phyloP scores from a whole-genome alignment of 805 yeast genomes.

The Hemisphaericaspora nanyangensis region DNA sequence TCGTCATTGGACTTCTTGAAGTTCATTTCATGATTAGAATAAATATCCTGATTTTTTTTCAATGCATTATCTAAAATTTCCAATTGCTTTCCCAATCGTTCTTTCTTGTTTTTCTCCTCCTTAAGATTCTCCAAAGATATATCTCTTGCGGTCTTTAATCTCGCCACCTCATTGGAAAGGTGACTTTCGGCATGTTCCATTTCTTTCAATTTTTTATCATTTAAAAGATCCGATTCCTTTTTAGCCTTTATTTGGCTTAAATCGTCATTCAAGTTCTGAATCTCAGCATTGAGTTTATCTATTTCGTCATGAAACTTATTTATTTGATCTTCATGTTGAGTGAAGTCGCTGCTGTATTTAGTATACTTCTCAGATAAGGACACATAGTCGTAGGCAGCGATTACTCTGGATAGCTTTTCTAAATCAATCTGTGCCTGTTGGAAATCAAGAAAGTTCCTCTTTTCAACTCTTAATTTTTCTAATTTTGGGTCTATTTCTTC shows the following conservation, averaged over 20 bases:
- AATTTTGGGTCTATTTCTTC: conserved; percentile 95
- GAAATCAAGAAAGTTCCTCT: conserved; percentile 76
- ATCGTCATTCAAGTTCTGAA: conserved; percentile 57
- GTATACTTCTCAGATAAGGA: conserved; percentile 37
- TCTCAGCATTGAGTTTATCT: conserved; percentile 50
- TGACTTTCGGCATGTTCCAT: conserved; percentile 57
- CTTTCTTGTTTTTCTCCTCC: conserved; percentile 46
- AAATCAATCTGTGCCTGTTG: conserved; percentile 80
- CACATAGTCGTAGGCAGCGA: conserved; percentile 72
- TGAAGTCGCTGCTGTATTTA: conserved; percentile 41
- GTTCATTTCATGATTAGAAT: conserved; percentile 40
- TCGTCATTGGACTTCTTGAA: conserved; percentile 41
- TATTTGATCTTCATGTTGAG: conserved; percentile 38
- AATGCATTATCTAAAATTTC: conserved; percentile 28
- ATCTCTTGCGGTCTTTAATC: conserved; percentile 61
- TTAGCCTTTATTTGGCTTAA: conserved; percentile 48
- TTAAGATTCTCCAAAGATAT: conserved; percentile 52
- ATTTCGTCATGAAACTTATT: conserved; percentile 40
- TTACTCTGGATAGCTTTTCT: conserved; percentile 69
- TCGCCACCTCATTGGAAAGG: conserved; percentile 59
- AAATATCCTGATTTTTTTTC: conserved; percentile 32
- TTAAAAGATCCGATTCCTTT: conserved; percentile 54
- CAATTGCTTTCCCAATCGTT: conserved; percentile 29
- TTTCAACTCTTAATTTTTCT: conserved; percentile 74
- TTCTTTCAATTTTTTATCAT: conserved; percentile 57